Evolutionary conservation across 2,329 filamentous ascomycete species (phyloP).

Genomic region (Pseudopyrenochaeta lycopersici): DNA sequence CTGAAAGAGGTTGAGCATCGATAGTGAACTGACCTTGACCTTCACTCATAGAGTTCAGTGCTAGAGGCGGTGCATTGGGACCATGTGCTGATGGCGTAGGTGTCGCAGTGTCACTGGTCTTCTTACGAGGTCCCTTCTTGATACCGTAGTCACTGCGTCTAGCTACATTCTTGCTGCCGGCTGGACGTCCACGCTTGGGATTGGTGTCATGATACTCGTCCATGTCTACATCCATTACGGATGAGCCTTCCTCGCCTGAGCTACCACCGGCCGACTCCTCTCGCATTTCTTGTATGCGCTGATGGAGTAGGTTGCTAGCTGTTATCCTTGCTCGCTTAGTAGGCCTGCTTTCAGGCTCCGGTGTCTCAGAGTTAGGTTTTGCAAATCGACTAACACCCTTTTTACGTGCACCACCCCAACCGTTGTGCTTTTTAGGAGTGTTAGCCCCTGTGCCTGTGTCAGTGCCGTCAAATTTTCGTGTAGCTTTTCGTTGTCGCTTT

Average conservation of each 20-base stretch:
- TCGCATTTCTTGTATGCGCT: conserved; percentile 58
- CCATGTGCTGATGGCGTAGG: conserved; percentile 31
- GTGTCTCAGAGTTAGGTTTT: conserved; percentile 42
- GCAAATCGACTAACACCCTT: conserved; percentile 47
- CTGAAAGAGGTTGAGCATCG: conserved; percentile 36
- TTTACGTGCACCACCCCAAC: conserved; percentile 50
- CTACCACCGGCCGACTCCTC: conserved; percentile 51
- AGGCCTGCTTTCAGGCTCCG: conserved; percentile 44
- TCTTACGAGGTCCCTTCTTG: conserved; percentile 58
- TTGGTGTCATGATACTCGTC: conserved; percentile 34
- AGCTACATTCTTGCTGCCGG: conserved; percentile 58
- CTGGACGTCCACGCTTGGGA: conserved; percentile 47
- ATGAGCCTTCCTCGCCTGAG: conserved; percentile 47
- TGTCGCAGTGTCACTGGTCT: conserved; percentile 32
- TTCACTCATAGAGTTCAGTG: conserved; percentile 47
- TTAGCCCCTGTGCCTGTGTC: conserved; percentile 40
- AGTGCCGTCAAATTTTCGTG: conserved; percentile 45
- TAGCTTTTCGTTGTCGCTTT: conserved; percentile 47
- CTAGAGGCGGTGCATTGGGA: conserved; percentile 35
- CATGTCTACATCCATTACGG: conserved; percentile 39
- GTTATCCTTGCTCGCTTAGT: conserved; percentile 38
- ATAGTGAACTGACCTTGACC: conserved; percentile 49
- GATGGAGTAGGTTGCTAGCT: conserved; percentile 44
- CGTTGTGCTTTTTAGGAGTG: conserved; percentile 45
- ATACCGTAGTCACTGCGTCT: conserved; percentile 58